Conservation (phyloP, 208 protist genomes). For the Leishmania turanica region DNA sequence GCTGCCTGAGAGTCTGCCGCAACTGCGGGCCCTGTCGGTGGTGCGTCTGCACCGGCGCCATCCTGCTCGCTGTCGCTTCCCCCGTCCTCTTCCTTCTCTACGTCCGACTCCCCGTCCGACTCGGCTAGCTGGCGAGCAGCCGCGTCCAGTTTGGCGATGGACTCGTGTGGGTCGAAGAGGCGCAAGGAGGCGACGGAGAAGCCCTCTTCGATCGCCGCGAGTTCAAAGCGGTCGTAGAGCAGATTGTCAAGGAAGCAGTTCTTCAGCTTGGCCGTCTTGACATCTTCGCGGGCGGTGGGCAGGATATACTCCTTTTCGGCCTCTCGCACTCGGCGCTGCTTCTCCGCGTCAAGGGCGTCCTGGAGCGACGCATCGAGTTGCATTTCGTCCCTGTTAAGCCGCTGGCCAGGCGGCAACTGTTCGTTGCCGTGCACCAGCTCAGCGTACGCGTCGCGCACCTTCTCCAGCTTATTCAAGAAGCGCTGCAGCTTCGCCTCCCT, state of each 20-base stretch:
- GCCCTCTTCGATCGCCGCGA: conserved; percentile 74
- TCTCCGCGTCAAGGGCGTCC: conserved; percentile 69
- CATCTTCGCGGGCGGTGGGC: conserved; percentile 75
- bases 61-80: conserved; percentile 16
- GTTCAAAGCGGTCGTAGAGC: conserved; percentile 90
- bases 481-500: conserved; percentile 82
- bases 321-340: conserved; percentile 65
- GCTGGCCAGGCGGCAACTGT: conserved; percentile 39
- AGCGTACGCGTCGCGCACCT: conserved; percentile 64
- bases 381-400: conserved; percentile 67
- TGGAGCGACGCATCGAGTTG: conserved; percentile 89
- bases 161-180: conserved; percentile 60
- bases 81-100: conserved; percentile 9
- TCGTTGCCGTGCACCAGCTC: conserved; percentile 81
- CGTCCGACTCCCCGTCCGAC: conserved; percentile 30
- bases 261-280: conserved; percentile 91
- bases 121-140: conserved; percentile 71
- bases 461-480: conserved; percentile 62
- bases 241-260: conserved; percentile 89
- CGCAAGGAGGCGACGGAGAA: conserved; percentile 92
- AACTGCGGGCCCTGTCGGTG: neutral
- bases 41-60: neutral
- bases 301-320: conserved; percentile 78
- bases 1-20: neutral
- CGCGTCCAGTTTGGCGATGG: conserved; percentile 46